phyloP scores from a whole-genome alignment of 345 rosid genomes.

The Bretschneidera sinensis region DNA sequence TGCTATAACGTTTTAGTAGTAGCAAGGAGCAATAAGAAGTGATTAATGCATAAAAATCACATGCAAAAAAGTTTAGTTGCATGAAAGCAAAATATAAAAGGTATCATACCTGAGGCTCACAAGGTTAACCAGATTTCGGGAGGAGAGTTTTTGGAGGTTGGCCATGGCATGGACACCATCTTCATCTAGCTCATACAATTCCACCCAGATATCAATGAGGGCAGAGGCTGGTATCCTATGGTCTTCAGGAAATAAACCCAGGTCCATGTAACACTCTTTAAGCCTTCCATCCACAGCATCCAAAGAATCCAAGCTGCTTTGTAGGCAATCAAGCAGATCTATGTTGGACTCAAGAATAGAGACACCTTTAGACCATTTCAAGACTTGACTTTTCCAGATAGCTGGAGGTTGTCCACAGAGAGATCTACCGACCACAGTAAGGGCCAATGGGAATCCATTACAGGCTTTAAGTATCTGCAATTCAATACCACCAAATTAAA shows the following conservation, averaged over 20 bases:
- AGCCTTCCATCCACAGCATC: constrained; percentile 20
- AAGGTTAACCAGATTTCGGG: constrained; percentile 36
- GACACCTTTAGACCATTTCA: constrained; percentile 24
- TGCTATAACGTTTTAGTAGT: too few species aligned
- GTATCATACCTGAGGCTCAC: constrained; percentile 31
- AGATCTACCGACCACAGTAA: constrained; percentile 46
- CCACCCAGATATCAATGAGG: constrained; percentile 54
- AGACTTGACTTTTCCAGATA: constrained; percentile 30
- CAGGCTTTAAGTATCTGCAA: constrained; percentile 50
- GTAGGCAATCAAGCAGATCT: constrained; percentile 37
- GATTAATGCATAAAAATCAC: too few species aligned
- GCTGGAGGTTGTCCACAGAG: constrained; percentile 27
- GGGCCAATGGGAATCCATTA: constrained; percentile 52
- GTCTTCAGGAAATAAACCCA: constrained; percentile 58
- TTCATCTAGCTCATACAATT: constrained; percentile 28
- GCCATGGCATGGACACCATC: constrained; percentile 21
- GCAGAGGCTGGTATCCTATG: constrained; percentile 39
- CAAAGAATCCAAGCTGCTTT: constrained; percentile 40
- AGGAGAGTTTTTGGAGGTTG: constrained; percentile 37
- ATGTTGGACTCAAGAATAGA: constrained; percentile 19
- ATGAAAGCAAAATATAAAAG: neutral
- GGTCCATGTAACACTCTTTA: constrained; percentile 53
- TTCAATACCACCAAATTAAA: neutral
- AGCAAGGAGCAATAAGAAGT: too few species aligned
- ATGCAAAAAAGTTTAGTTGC: neutral